Percentiles rank a stretch among this genome's conserved stretches.
phyloP scores from a whole-genome alignment of 2,329 filamentous ascomycete genomes.

The Fusarium irregulare region DNA sequence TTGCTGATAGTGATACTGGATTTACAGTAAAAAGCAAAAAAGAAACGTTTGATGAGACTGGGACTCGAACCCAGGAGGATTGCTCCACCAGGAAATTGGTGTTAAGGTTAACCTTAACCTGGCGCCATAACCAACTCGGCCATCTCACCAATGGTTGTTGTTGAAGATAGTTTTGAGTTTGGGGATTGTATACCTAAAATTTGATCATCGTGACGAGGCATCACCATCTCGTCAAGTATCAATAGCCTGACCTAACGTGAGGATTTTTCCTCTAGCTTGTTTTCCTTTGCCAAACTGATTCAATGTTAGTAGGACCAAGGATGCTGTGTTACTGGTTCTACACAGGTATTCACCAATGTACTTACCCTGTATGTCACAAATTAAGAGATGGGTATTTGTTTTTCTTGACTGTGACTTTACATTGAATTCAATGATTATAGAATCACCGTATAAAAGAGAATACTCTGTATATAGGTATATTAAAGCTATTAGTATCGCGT shows the following conservation, averaged over 20 bases:
- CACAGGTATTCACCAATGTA: background rate
- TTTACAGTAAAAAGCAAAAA: constrained; percentile 21
- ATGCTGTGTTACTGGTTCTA: background rate
- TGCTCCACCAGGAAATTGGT: constrained; percentile 46
- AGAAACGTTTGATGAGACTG: constrained; percentile 40
- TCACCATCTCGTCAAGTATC: background rate
- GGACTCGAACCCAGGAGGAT: constrained; percentile 48
- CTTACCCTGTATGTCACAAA: background rate
- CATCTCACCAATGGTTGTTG: constrained; percentile 41
- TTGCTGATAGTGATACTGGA: background rate
- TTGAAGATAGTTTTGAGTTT: rapidly evolving
- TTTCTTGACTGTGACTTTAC: background rate
- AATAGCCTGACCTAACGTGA: background rate
- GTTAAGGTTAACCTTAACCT: constrained; percentile 47
- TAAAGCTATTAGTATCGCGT: background rate
- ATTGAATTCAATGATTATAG: background rate
- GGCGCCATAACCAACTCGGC: constrained; percentile 48
- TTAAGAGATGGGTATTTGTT: background rate
- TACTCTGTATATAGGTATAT: background rate
- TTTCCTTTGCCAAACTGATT: background rate
- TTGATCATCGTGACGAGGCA: rapidly evolving
- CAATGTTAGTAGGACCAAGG: background rate
- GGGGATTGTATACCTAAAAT: rapidly evolving
- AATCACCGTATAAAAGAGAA: background rate
- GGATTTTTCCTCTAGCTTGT: background rate